Conservation (phyloP, 495 filamentous ascomycete genomes). For the Aspergillus egyptiacus region DNA sequence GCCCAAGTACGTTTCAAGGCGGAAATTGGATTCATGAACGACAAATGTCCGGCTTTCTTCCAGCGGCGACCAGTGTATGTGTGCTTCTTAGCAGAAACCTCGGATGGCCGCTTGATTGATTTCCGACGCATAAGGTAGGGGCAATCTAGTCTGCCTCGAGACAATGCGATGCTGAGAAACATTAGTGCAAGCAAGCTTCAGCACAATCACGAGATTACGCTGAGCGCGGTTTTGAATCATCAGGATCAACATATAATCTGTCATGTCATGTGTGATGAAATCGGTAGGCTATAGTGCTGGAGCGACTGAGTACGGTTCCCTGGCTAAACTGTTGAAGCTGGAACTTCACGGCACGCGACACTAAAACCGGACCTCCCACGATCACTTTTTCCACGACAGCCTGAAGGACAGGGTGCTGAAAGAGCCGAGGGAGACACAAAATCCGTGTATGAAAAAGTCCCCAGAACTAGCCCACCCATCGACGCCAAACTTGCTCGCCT, state of each 20-base stretch:
- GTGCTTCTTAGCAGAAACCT: conserved; percentile 70
- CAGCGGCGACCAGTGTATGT: conserved; percentile 57
- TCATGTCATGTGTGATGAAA: conserved; percentile 80
- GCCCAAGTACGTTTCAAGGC: conserved; percentile 59
- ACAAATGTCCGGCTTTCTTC: conserved; percentile 55
- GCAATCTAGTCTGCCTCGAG: background rate
- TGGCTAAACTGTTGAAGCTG: conserved; percentile 46
- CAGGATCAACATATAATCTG: conserved; percentile 58
- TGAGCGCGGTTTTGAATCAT: conserved; percentile 52
- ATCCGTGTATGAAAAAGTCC: conserved; percentile 2
- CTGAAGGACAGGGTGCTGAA: background rate
- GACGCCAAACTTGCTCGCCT: conserved; percentile 37
- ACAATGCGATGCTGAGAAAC: conserved; percentile 13
- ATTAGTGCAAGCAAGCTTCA: conserved; percentile 60
- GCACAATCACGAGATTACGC: conserved; percentile 54
- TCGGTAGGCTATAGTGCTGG: conserved; percentile 46
- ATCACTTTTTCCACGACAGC: conserved; percentile 43
- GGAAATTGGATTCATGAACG: conserved; percentile 68
- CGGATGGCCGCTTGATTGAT: conserved; percentile 66
- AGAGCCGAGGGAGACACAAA: conserved; percentile 5
- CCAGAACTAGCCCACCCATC: conserved; percentile 6
- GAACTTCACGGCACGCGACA: conserved; percentile 59
- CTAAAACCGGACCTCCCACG: conserved; percentile 57
- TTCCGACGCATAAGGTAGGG: conserved; percentile 65
- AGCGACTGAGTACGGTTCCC: background rate